Evolutionary conservation across 179 eudicot species (phyloP).

Genomic region (Spinacia oleracea): DNA sequence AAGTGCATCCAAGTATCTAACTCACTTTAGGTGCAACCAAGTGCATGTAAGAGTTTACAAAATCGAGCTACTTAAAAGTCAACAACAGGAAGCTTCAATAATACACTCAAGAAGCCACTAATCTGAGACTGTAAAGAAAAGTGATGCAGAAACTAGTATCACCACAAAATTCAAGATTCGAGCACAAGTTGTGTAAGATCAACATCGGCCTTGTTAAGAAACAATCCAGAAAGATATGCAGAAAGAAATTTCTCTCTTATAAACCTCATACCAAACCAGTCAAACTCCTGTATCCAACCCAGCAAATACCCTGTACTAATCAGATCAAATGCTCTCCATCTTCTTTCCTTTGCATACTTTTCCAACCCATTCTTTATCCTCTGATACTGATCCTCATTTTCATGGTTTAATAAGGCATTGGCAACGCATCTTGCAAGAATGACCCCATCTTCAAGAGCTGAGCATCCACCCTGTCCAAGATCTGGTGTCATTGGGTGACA

Average conservation of each 20-base stretch:
- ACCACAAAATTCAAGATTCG: neutral
- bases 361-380: slow-evolving; percentile 35
- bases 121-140: neutral
- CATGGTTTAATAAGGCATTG: slow-evolving; percentile 21
- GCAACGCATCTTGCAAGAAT: slow-evolving; percentile 44
- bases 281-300: slow-evolving; percentile 31
- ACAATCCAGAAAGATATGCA: slow-evolving; percentile 25
- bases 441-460: slow-evolving; percentile 54
- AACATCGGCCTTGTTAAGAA: slow-evolving; percentile 36
- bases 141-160: neutral
- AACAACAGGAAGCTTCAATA: neutral
- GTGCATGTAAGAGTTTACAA: no score
- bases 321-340: slow-evolving; percentile 45
- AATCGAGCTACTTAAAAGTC: neutral
- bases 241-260: slow-evolving; percentile 36
- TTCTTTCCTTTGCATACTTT: slow-evolving; percentile 31
- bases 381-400: slow-evolving; percentile 14
- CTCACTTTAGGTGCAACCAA: no score
- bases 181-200: slow-evolving; percentile 36
- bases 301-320: slow-evolving; percentile 27
- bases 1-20: no score
- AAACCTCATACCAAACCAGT: slow-evolving; percentile 29
- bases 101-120: neutral
- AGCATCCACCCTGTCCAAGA: slow-evolving; percentile 62
- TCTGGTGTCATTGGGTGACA: slow-evolving; percentile 71